Evolutionary conservation across 108 stramenopile species (phyloP).

Genomic region (Nitzschia palea): DNA sequence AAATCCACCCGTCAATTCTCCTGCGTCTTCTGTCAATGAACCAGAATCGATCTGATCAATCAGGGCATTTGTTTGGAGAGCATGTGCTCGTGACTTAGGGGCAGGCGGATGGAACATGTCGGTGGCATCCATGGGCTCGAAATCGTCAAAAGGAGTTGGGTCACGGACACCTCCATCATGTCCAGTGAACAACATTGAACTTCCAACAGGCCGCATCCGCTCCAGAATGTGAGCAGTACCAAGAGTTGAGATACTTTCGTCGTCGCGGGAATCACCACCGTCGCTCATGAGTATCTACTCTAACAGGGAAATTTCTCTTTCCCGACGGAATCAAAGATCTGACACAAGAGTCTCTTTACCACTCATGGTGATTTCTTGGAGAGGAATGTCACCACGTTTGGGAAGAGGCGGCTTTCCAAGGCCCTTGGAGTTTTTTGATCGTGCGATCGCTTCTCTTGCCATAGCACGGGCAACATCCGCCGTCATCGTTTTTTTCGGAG

Average conservation of each 20-base stretch:
- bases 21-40: conserved; percentile 20
- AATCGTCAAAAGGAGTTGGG: conserved; percentile 3
- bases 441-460: conserved; percentile 14
- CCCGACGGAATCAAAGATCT: conserved; percentile 21
- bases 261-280: neutral
- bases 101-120: neutral
- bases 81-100: neutral
- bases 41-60: conserved; percentile 32
- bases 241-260: conserved; percentile 34
- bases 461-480: conserved; percentile 16
- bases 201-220: neutral
- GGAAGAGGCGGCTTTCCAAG: neutral
- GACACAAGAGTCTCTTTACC: conserved; percentile 21
- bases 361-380: conserved; percentile 17
- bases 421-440: neutral
- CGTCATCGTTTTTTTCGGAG: conserved; percentile 2
- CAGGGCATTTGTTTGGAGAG: conserved; percentile 10
- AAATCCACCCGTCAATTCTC: neutral
- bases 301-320: conserved; percentile 17
- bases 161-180: conserved; percentile 8
- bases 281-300: conserved; percentile 21
- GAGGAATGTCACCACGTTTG: conserved; percentile 8
- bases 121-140: neutral
- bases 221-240: conserved; percentile 24
- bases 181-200: neutral